Conservation (phyloP, 108 stramenopile species). For the Asterionellopsis glacialis region DNA sequence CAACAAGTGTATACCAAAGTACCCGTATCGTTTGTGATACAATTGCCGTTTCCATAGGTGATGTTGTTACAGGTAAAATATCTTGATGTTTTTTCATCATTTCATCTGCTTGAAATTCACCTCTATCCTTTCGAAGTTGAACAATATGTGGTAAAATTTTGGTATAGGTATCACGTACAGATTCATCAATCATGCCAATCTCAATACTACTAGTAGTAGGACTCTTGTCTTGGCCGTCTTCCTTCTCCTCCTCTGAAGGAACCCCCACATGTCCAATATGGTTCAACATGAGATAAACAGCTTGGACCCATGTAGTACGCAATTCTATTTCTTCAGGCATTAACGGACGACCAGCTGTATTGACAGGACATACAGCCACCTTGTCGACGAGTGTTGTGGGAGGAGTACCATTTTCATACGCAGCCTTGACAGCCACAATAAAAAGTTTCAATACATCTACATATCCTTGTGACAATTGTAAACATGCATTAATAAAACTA, state of each 20-base stretch:
- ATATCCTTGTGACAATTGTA: conserved; percentile 69
- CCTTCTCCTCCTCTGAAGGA: no score
- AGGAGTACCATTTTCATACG: conserved; percentile 57
- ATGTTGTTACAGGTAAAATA: conserved; percentile 10
- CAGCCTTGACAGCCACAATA: conserved; percentile 69
- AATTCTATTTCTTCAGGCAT: conserved; percentile 68
- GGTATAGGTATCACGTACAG: neutral
- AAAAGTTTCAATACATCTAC: conserved; percentile 82
- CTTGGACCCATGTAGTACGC: conserved; percentile 52
- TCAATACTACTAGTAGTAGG: conserved; percentile 2
- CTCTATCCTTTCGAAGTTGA: conserved; percentile 18
- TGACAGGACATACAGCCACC: conserved; percentile 30
- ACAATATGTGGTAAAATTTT: neutral
- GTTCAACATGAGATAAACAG: conserved; percentile 61
- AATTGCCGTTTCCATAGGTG: conserved; percentile 57
- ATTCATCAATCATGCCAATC: neutral
- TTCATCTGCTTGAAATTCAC: conserved; percentile 4
- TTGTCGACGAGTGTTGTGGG: conserved; percentile 23
- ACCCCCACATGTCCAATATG: conserved; percentile 1
- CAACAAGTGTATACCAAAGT: conserved; percentile 50
- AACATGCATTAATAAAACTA: conserved; percentile 75
- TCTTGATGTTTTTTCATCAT: conserved; percentile 10
- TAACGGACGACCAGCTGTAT: conserved; percentile 65
- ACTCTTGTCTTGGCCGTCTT: neutral
- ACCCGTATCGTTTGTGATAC: conserved; percentile 62